These are phyloP conservation scores for Bipolaris oryzae DNA, from an alignment of 2,329 filamentous ascomycete species.

Conservation along the genomic window DNA sequence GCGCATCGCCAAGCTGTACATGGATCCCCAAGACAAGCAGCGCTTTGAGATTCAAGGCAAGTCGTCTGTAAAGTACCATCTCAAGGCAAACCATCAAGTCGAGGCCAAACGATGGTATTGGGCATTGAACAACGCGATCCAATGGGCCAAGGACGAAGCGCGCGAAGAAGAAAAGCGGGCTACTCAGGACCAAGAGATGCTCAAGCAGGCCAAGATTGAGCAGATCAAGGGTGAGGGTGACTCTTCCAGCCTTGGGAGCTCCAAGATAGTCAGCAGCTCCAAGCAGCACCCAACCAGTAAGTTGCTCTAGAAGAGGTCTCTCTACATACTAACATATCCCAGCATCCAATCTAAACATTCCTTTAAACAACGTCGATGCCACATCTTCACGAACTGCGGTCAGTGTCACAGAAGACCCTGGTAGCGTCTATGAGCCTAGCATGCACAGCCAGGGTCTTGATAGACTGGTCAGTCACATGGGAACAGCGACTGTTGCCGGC, in stretches of 20 bases:
- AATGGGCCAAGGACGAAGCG: conserved; percentile 97
- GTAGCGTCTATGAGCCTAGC: conserved; percentile 64
- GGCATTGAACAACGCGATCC: conserved; percentile 98
- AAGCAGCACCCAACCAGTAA: conserved; percentile 41
- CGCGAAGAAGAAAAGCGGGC: conserved; percentile 84
- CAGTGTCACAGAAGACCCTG: conserved; percentile 61
- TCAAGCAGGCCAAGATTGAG: conserved; percentile 78
- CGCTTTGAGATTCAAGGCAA: conserved; percentile 98
- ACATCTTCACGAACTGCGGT: conserved; percentile 50
- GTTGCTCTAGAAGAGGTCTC: not conserved
- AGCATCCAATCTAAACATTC: conserved; percentile 56
- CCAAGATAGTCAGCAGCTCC: conserved; percentile 31
- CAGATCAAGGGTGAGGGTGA: conserved; percentile 59
- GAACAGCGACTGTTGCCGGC: conserved; percentile 61
- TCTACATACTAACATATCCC: conserved; percentile 6
- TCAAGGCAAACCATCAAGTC: conserved; percentile 97
- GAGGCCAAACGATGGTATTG: conserved; percentile 99
- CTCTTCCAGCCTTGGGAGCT: conserved; percentile 46
- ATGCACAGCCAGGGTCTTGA: conserved; percentile 61
- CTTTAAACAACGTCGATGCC: conserved; percentile 50
- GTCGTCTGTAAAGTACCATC: conserved; percentile 96
- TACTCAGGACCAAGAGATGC: conserved; percentile 73
- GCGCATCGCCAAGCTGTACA: conserved; percentile 91
- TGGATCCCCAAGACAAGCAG: conserved; percentile 97
- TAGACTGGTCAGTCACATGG: conserved; percentile 56